phyloP scores from a whole-genome alignment of 495 filamentous ascomycete genomes.

The Cudoniella acicularis region DNA sequence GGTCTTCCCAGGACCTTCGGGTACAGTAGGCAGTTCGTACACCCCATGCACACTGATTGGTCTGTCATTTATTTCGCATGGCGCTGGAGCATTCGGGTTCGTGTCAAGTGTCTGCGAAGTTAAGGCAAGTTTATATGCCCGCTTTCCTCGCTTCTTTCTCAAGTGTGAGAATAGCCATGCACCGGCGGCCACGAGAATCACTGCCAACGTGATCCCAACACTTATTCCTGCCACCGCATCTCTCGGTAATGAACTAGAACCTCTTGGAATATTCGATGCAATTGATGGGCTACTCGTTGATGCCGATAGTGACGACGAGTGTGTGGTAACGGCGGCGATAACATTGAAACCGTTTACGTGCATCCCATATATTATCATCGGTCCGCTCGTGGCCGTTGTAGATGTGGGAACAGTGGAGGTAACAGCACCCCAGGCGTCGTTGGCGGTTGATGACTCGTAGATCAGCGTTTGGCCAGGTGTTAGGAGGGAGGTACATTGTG shows the following conservation, averaged over 20 bases:
- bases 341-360: conserved; percentile 3
- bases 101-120: too few species aligned
- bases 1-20: too few species aligned
- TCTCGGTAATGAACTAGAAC: neutral
- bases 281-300: too few species aligned
- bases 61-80: too few species aligned
- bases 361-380: neutral
- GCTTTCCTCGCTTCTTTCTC: neutral
- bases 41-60: too few species aligned
- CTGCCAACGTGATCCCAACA: neutral
- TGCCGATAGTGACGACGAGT: too few species aligned
- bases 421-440: neutral
- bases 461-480: neutral
- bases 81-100: too few species aligned
- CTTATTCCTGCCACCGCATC: neutral
- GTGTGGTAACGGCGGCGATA: neutral
- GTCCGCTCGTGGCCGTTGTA: neutral
- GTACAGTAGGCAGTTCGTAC: too few species aligned
- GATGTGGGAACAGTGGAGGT: neutral
- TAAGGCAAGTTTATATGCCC: too few species aligned
- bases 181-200: neutral
- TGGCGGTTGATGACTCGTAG: neutral
- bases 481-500: neutral
- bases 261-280: neutral
- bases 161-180: neutral